Evolutionary conservation across 2,329 filamentous ascomycete genomes (phyloP).

Genomic region (Xylariomycetidae sp.): DNA sequence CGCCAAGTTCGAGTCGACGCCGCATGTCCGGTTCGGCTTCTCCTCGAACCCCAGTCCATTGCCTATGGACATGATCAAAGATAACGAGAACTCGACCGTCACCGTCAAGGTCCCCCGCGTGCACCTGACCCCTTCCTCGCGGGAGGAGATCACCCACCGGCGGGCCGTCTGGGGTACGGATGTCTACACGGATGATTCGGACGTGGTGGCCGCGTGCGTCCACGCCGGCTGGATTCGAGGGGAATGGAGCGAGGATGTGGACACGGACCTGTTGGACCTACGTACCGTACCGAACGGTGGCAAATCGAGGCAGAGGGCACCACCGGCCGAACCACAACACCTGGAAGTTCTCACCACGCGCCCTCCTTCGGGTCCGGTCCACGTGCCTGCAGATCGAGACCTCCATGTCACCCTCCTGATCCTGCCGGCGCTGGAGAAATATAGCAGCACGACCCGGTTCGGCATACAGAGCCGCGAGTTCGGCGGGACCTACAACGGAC

Average conservation of each 20-base stretch:
- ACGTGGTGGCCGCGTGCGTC: constrained; percentile 86
- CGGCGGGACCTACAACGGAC: constrained; percentile 47
- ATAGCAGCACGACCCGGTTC: constrained; percentile 69
- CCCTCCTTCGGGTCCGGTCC: constrained; percentile 56
- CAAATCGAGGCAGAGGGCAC: constrained; percentile 4
- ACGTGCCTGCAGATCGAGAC: constrained; percentile 65
- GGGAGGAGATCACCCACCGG: constrained; percentile 79
- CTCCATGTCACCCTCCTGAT: constrained; percentile 84
- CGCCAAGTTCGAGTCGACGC: constrained; percentile 38
- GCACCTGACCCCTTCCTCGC: constrained; percentile 63
- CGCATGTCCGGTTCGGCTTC: constrained; percentile 38
- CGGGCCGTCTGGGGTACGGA: constrained; percentile 89
- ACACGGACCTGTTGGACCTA: constrained; percentile 61
- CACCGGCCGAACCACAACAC: constrained; percentile 24
- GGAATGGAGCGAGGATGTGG: constrained; percentile 77
- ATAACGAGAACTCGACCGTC: constrained; percentile 82
- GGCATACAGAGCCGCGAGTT: constrained; percentile 81
- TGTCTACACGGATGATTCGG: constrained; percentile 93
- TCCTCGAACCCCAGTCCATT: constrained; percentile 63
- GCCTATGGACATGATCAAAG: constrained; percentile 66
- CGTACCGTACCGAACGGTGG: constrained; percentile 33
- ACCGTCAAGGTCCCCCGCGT: constrained; percentile 82
- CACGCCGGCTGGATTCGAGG: constrained; percentile 90
- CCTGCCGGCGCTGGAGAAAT: constrained; percentile 72
- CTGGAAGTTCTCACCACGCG: constrained; percentile 47